A percentile compares a stretch with the other conserved stretches of the same genome.
Conservation (phyloP, 2,329 filamentous ascomycete genomes). For the Hypomyces perniciosus region DNA sequence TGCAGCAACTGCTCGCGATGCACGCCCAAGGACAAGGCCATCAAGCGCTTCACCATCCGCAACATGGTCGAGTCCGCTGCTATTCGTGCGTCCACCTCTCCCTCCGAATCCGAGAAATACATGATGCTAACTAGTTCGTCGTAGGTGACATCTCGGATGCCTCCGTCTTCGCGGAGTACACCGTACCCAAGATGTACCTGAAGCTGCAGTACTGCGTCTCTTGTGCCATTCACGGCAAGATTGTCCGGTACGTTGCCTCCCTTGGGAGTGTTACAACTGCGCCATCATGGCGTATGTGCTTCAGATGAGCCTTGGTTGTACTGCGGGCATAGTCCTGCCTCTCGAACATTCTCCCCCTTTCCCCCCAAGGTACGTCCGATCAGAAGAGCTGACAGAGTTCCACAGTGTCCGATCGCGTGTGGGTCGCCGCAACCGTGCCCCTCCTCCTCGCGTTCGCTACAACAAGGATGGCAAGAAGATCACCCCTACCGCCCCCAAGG, state of each 20-base stretch:
- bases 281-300: slow-evolving; percentile 40
- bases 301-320: slow-evolving; percentile 58
- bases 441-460: slow-evolving; percentile 95
- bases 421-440: slow-evolving; percentile 97
- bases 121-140: slow-evolving; percentile 1
- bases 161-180: slow-evolving; percentile 98
- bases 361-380: slow-evolving; percentile 24
- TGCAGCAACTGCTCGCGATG: slow-evolving; percentile 70
- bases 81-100: slow-evolving; percentile 73
- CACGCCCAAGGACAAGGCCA: slow-evolving; percentile 99
- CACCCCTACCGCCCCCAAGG: slow-evolving; percentile 59
- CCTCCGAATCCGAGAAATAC: neutral
- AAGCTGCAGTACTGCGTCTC: slow-evolving; percentile 99
- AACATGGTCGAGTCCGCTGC: slow-evolving; percentile 99
- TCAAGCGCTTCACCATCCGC: slow-evolving; percentile 99
- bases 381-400: slow-evolving; percentile 35
- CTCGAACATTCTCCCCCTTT: slow-evolving; percentile 14
- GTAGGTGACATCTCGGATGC: slow-evolving; percentile 99
- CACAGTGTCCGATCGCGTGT: slow-evolving; percentile 90
- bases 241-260: slow-evolving; percentile 87
- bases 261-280: slow-evolving; percentile 54
- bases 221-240: slow-evolving; percentile 99
- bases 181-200: slow-evolving; percentile 99
- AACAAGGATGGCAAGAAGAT: slow-evolving; percentile 99
- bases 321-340: slow-evolving; percentile 26